Conservation (phyloP, 345 rosid genomes). For the Gossypium sturtianum region DNA sequence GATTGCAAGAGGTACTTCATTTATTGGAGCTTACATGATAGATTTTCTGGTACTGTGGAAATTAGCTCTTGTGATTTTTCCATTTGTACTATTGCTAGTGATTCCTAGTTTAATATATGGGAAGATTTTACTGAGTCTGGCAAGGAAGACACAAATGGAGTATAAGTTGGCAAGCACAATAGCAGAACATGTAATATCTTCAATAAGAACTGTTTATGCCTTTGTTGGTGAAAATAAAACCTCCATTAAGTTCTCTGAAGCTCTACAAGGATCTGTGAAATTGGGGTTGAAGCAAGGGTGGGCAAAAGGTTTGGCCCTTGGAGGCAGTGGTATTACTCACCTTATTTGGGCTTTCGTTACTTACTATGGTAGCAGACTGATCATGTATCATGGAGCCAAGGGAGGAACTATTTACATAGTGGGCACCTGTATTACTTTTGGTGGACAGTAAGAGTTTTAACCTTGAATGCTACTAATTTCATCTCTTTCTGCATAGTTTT, state of each 20-base stretch:
- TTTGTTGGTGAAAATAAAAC: conserved; percentile 65
- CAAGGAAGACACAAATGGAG: conserved; percentile 58
- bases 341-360: conserved; percentile 60
- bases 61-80: conserved; percentile 57
- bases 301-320: conserved; percentile 60
- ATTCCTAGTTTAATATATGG: conserved; percentile 73
- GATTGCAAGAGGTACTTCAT: conserved; percentile 41
- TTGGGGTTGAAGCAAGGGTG: conserved; percentile 56
- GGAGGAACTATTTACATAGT: conserved; percentile 63
- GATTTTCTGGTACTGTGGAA: conserved; percentile 66
- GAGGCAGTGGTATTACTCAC: conserved; percentile 53
- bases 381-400: conserved; percentile 66
- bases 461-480: neutral
- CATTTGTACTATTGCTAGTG: conserved; percentile 49
- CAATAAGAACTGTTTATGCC: conserved; percentile 72
- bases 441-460: conserved; percentile 49
- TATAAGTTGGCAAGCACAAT: conserved; percentile 58
- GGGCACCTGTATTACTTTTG: conserved; percentile 44
- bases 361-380: conserved; percentile 64
- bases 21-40: conserved; percentile 53
- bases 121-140: conserved; percentile 48
- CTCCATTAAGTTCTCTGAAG: conserved; percentile 38
- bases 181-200: conserved; percentile 73
- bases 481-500: neutral
- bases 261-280: conserved; percentile 49